Conservation (phyloP, 2,329 filamentous ascomycete species). For the Plectosphaerella cucumerina region DNA sequence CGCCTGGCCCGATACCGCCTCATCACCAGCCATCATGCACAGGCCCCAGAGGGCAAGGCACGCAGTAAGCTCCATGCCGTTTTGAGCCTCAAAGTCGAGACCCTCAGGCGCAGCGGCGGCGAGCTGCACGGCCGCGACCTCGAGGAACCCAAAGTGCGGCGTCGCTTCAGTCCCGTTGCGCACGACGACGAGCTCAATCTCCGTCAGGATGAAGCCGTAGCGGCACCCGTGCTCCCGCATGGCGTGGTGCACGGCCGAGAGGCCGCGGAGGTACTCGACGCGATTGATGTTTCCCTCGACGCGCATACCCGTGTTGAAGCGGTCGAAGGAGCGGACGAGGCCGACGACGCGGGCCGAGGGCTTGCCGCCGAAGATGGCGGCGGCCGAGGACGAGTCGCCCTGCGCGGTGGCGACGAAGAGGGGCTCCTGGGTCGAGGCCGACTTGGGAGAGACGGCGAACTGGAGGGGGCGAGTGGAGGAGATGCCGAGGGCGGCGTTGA, state of each 20-base stretch:
- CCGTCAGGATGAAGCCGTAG: constrained; percentile 94
- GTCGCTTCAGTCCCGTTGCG: constrained; percentile 69
- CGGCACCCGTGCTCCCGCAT: constrained; percentile 93
- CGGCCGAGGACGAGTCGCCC: constrained; percentile 51
- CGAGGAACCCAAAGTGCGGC: constrained; percentile 85
- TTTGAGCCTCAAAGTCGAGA: constrained; percentile 21
- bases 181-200: constrained; percentile 90
- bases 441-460: constrained; percentile 38
- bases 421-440: constrained; percentile 40
- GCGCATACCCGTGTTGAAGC: constrained; percentile 94
- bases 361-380: constrained; percentile 45
- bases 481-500: constrained; percentile 78
- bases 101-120: constrained; percentile 24
- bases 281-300: constrained; percentile 76
- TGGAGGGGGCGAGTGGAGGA: constrained; percentile 64
- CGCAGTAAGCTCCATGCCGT: constrained; percentile 56
- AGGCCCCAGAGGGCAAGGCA: constrained; percentile 74
- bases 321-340: constrained; percentile 86
- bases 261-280: constrained; percentile 82
- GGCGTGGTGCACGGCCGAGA: constrained; percentile 80
- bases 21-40: constrained; percentile 65
- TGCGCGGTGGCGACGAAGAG: constrained; percentile 63
- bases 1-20: constrained; percentile 53
- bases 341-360: constrained; percentile 63
- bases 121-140: constrained; percentile 62